Evolutionary conservation across 805 yeast species (phyloP), one percentile per base, ranked within the genome.

Genomic region (Ogataea ganodermae): DNA sequence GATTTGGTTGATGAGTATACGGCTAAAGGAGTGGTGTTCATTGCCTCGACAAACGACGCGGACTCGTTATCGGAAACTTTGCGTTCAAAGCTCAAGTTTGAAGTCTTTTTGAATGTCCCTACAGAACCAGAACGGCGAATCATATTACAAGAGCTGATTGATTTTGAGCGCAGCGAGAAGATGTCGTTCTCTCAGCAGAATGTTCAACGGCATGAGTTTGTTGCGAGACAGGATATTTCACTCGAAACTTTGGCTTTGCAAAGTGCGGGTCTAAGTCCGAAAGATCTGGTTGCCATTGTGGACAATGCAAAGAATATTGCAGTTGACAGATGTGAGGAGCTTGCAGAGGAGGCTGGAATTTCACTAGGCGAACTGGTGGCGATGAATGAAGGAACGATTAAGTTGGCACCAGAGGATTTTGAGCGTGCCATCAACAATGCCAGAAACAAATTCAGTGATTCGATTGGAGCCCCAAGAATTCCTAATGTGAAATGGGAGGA

Each of bases 401-500:
- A 70, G 23, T 58, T 84, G 35, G 71, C 70, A 0, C 84, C 89
- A 0, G 74, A 65, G 3, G 91, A 86, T 60, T 81, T 87, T 60
- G 84, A 79, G 44, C 69, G 63, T 22, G 84, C 96, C 0, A 88
- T 90, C 44, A 80, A 83, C 46, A 83, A 78, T 47, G 97, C 97
- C 0, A 74, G 98, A 60, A 83, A 80, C 59, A 90, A 88, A 62
- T 91, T 86, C 66, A 86, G 96, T 57, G 97, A 89, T 54, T 86
- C 97, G 0, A 91, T 94, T 48, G 98, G 98, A 6, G 98, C 98
- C 0, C 99, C 99, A 13, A 75, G 89, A 52, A 92, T 94, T 52
- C 99, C 99, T 2, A 82, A 86, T 59, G 98, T 94, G 6, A 83
- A 83, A 51, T 94, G 99, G 99, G 94, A 87, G 53, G 99, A 94